Percentiles rank a stretch among this genome's conserved stretches.
Evolutionary conservation across 1,284 basidiomycete species (phyloP).

Genomic region (Inonotus obliquus): DNA sequence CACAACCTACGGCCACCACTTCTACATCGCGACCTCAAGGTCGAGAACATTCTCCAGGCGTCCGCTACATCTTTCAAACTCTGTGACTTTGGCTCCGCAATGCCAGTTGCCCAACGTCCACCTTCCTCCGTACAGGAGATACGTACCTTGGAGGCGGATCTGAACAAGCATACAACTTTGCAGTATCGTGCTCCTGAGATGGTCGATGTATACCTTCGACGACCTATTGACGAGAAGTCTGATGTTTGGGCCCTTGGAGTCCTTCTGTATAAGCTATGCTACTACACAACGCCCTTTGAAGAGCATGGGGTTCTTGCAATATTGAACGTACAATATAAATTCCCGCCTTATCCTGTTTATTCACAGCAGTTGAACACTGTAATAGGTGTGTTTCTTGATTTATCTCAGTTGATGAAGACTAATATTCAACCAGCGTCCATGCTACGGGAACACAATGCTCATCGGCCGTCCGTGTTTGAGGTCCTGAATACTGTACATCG

Average conservation of each 20-base stretch:
- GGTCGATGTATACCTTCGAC: constrained; percentile 85
- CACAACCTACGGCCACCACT: constrained; percentile 88
- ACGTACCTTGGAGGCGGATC: constrained; percentile 82
- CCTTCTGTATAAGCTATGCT: constrained; percentile 83
- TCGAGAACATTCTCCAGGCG: constrained; percentile 94
- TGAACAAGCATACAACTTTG: constrained; percentile 92
- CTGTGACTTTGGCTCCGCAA: constrained; percentile 97
- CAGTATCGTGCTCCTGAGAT: constrained; percentile 98
- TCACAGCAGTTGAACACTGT: constrained; percentile 82
- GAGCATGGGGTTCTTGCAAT: constrained; percentile 96
- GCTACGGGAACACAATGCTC: constrained; percentile 81
- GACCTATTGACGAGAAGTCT: constrained; percentile 88
- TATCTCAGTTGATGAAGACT: constrained; percentile 9
- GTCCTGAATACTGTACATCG: constrained; percentile 71
- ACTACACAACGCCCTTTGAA: constrained; percentile 98
- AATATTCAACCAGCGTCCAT: constrained; percentile 58
- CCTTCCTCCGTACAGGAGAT: constrained; percentile 80
- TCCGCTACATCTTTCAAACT: constrained; percentile 83
- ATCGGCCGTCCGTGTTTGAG: constrained; percentile 81
- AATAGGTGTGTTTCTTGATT: constrained; percentile 60
- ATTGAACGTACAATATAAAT: constrained; percentile 93
- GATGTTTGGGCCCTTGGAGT: constrained; percentile 80
- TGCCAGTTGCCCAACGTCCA: constrained; percentile 62
- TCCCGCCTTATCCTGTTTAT: constrained; percentile 91
- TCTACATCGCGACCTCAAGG: constrained; percentile 96